These are phyloP conservation scores for Usnea hakonensis DNA, from an alignment of 495 filamentous ascomycete species.

Conservation along the genomic window DNA sequence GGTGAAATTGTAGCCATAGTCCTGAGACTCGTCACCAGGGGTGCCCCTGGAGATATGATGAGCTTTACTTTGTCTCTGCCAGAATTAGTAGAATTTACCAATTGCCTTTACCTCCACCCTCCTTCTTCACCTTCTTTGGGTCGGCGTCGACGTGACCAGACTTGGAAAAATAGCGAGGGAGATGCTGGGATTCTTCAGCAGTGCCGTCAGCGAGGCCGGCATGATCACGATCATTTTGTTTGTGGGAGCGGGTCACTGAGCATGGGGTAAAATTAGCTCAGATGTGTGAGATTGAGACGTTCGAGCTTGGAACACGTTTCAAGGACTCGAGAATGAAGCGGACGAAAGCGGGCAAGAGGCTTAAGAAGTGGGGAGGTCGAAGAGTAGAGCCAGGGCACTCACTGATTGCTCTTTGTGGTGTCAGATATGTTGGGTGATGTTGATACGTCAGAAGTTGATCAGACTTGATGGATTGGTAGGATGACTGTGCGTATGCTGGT, in stretches of 20 bases:
- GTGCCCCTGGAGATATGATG: conserved; percentile 55
- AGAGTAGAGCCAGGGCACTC: not conserved
- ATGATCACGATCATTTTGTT: conserved; percentile 83
- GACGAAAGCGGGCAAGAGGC: not conserved
- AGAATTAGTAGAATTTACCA: conserved; percentile 55
- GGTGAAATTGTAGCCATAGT: conserved; percentile 68
- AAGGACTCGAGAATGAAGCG: not conserved
- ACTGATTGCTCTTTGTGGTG: not conserved
- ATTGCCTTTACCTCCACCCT: conserved; percentile 86
- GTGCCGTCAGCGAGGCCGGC: conserved; percentile 57
- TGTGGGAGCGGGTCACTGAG: conserved; percentile 93
- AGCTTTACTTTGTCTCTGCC: not conserved
- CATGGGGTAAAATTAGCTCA: not conserved
- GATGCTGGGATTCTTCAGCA: conserved; percentile 51
- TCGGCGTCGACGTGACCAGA: conserved; percentile 70
- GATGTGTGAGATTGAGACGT: not conserved
- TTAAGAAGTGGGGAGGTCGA: not conserved
- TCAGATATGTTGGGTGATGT: not conserved
- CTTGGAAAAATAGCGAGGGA: conserved; percentile 92
- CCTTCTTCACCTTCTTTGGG: conserved; percentile 94
- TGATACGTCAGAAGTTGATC: not conserved
- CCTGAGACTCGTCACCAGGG: conserved; percentile 72
- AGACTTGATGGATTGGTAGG: not conserved
- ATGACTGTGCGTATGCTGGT: not conserved
- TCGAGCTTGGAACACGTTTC: not conserved